phyloP scores from a whole-genome alignment of 2,329 filamentous ascomycete genomes.

The Fusarium oxysporum region DNA sequence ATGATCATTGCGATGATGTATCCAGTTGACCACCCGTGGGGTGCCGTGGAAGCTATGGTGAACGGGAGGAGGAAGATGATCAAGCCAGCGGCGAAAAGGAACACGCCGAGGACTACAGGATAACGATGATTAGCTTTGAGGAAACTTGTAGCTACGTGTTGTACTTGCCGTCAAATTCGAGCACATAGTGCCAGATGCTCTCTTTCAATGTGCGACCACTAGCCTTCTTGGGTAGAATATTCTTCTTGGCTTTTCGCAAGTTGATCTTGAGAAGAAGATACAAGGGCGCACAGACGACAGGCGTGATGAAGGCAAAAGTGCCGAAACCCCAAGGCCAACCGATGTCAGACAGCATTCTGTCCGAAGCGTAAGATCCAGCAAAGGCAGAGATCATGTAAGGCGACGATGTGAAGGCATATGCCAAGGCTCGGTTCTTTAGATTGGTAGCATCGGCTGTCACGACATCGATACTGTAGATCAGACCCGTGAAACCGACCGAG shows the following conservation, averaged over 20 bases:
- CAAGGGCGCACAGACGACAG: conserved; percentile 64
- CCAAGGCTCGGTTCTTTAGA: conserved; percentile 24
- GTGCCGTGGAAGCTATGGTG: conserved; percentile 62
- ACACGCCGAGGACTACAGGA: conserved; percentile 59
- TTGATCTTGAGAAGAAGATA: conserved; percentile 65
- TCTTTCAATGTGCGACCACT: conserved; percentile 60
- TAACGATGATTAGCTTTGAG: not conserved
- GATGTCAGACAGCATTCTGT: conserved; percentile 44
- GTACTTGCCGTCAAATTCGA: conserved; percentile 67
- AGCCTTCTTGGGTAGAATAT: conserved; percentile 52
- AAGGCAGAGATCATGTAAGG: conserved; percentile 61
- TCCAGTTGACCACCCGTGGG: conserved; percentile 62
- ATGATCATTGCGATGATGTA: conserved; percentile 71
- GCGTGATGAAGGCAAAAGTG: conserved; percentile 70
- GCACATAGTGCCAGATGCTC: conserved; percentile 60
- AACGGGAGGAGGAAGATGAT: conserved; percentile 74
- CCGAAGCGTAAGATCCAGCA: conserved; percentile 51
- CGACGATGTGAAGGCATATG: conserved; percentile 54
- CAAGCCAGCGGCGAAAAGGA: conserved; percentile 68
- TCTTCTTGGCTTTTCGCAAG: conserved; percentile 65
- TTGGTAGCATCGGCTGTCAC: conserved; percentile 21
- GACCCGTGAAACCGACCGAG: conserved; percentile 10
- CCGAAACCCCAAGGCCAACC: conserved; percentile 62
- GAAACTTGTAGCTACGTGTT: fast-evolving
- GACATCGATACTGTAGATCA: conserved; percentile 19